Base-by-base conservation (phyloP, 345 rosid genomes). In the Syzygium aqueum region DNA sequence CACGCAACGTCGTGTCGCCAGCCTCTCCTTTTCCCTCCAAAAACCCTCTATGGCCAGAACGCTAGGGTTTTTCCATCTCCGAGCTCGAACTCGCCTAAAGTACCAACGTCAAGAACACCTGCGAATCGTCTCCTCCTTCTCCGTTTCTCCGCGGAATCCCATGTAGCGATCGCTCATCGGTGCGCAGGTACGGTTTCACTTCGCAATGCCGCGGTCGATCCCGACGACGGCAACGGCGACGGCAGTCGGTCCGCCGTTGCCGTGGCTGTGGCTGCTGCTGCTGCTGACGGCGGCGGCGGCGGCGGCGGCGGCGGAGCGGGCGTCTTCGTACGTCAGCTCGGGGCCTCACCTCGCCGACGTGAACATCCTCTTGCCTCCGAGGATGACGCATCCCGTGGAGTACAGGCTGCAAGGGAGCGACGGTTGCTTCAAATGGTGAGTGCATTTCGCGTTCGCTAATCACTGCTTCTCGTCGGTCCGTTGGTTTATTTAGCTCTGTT, bases 401-500 rank as follows among this genome's bases (percentile, higher is more conserved):
- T 95, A 94, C 88, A 97, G 96, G 28, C 99, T 97, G 85, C 98
- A 95, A 89, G 99, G 99, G 86, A 96, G 97, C 37, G 98, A 95
- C 89, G 99, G 99, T 87, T 97, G 99, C 94, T 97, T 97, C 92
- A 95, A 94, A 93, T 97, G 99, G 99, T 95, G 91, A 78, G 86
- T 89, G 51, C 27, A 21, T 88, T 88, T 19, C 28, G 50, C n/a
- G 53, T 33, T 51, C 87, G 5, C 82, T 19, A 37, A 22, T 49
- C 49, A 22, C 82, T 73, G 49, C 23, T 73, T 33, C 80, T 73
- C 13, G 80, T 73, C 40, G 77, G 19, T 37, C 14, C 2, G 49
- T 53, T 30, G 61, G 43, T 28, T n/a, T 43, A 23, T 23, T 27
- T 30, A 51, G 59, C 61, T 33, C 27, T 9, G 84, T 51, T 84